A percentile compares a stretch with the other conserved stretches of the same genome.
These are phyloP conservation scores for Agarophyton chilense DNA, from an alignment of 23 red algal genomes.

Conservation along the genomic window DNA sequence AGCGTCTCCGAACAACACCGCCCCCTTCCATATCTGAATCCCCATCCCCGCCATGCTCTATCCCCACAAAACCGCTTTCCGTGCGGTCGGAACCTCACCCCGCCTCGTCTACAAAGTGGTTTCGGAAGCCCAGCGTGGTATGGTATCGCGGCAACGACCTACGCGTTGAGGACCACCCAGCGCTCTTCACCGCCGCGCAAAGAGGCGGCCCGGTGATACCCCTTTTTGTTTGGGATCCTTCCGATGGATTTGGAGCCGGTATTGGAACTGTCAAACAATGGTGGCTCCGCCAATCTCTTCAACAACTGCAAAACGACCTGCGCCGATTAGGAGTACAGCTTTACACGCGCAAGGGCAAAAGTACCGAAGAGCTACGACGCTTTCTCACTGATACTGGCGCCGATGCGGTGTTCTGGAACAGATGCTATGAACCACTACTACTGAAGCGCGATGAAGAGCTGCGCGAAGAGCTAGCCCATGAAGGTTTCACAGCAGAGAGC, in stretches of 20 bases:
- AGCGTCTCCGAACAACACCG: constrained; percentile 26
- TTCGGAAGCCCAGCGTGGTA: constrained; percentile 76
- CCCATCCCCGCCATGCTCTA: not conserved
- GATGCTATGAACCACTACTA: constrained; percentile 91
- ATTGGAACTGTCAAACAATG: constrained; percentile 71
- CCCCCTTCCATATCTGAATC: not conserved
- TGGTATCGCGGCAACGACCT: constrained; percentile 98
- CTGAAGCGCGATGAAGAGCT: constrained; percentile 80
- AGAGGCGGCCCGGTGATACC: constrained; percentile 80
- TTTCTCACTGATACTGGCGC: constrained; percentile 70
- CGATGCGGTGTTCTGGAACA: constrained; percentile 96
- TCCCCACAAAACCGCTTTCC: not conserved
- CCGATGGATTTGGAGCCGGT: constrained; percentile 42
- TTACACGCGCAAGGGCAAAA: constrained; percentile 60
- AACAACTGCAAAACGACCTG: constrained; percentile 63
- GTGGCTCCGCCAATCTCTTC: constrained; percentile 87
- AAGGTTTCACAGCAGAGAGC: constrained; percentile 74
- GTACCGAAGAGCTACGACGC: constrained; percentile 63
- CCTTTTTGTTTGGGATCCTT: constrained; percentile 80
- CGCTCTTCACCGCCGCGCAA: constrained; percentile 90
- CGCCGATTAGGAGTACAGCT: constrained; percentile 76
- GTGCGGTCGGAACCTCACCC: not conserved
- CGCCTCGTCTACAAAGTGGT: constrained; percentile 41
- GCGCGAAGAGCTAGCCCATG: constrained; percentile 46
- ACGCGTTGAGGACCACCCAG: constrained; percentile 90